Evolutionary conservation across 2,329 filamentous ascomycete species (phyloP).

Genomic region (Blumeriella jaapii): DNA sequence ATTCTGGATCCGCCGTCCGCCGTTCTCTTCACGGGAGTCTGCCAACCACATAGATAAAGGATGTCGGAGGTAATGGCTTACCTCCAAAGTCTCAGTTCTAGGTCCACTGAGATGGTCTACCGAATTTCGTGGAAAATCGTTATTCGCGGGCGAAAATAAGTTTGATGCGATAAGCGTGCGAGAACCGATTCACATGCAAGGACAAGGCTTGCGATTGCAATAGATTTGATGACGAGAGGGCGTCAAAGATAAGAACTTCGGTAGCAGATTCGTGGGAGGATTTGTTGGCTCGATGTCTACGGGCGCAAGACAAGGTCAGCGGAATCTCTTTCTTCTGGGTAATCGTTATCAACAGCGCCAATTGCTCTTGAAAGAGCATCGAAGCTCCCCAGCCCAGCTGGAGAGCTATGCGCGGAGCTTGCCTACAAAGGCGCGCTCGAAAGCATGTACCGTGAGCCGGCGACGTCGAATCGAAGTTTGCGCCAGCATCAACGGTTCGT

Average conservation of each 20-base stretch:
- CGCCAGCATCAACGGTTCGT: constrained; percentile 19
- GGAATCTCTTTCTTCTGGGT: constrained; percentile 14
- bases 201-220: constrained; percentile 25
- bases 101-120: constrained; percentile 20
- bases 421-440: constrained; percentile 20
- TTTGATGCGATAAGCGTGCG: constrained; percentile 14
- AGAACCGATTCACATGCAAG: constrained; percentile 20
- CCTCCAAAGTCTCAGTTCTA: constrained; percentile 20
- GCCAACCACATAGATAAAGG: constrained; percentile 11
- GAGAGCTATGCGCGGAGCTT: constrained; percentile 20
- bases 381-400: constrained; percentile 6
- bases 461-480: constrained; percentile 17
- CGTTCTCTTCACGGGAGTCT: constrained; percentile 10
- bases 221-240: constrained; percentile 19
- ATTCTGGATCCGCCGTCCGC: too few species aligned
- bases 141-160: constrained; percentile 17
- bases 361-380: constrained; percentile 6
- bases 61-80: constrained; percentile 15
- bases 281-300: constrained; percentile 24
- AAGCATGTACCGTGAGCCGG: constrained; percentile 11
- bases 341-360: too few species aligned
- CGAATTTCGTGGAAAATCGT: constrained; percentile 19
- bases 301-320: constrained; percentile 17
- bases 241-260: constrained; percentile 22
- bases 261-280: constrained; percentile 22